These are phyloP conservation scores for Botryotinia globosa DNA, from an alignment of 2,329 filamentous ascomycete species.

Conservation along the genomic window DNA sequence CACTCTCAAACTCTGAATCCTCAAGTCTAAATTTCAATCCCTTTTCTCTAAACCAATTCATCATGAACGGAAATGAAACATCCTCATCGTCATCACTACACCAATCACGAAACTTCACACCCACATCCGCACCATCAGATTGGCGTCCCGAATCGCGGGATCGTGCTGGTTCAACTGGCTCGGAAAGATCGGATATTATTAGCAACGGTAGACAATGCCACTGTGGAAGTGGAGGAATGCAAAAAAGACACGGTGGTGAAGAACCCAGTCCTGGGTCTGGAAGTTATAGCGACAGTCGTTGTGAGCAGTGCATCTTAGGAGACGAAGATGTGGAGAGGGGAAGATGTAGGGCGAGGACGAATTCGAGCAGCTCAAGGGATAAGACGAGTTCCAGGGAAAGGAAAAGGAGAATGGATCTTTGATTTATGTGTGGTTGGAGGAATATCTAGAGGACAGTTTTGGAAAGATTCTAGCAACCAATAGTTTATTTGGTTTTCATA, in stretches of 20 bases:
- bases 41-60: constrained; percentile 11
- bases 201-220: background rate
- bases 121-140: constrained; percentile 10
- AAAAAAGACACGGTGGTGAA: background rate
- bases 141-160: background rate
- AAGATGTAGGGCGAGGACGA: constrained; percentile 13
- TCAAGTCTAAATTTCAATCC: background rate
- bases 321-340: constrained; percentile 4
- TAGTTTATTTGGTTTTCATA: background rate
- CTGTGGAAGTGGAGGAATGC: background rate
- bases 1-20: background rate
- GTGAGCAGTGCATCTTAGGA: background rate
- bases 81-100: background rate
- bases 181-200: background rate
- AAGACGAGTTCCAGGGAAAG: constrained; percentile 8
- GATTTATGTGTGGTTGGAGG: background rate
- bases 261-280: background rate
- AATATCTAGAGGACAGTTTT: background rate
- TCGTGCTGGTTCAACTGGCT: background rate
- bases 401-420: constrained; percentile 2
- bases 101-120: background rate
- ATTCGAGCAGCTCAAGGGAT: constrained; percentile 7
- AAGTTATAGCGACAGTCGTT: background rate
- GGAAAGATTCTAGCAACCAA: background rate
- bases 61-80: constrained; percentile 9